Evolutionary conservation across 257 asterid genomes (phyloP).

Genomic region (Petrea volubilis): DNA sequence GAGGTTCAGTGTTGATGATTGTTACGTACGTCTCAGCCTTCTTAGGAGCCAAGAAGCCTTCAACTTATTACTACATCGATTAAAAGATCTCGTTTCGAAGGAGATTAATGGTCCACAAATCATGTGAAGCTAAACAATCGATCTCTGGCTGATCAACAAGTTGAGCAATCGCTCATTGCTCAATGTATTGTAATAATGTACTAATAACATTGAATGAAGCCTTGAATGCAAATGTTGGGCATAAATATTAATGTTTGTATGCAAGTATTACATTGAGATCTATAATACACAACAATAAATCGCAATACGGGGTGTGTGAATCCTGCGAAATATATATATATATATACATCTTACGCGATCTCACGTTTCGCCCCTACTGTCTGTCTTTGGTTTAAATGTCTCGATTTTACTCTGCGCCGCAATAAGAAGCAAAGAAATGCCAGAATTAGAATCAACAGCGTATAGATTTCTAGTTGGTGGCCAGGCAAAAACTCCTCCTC

Average conservation of each 20-base stretch:
- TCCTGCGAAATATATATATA: background rate
- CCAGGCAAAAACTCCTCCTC: slow-evolving; percentile 41
- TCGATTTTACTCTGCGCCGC: slow-evolving; percentile 56
- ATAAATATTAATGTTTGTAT: too few species aligned
- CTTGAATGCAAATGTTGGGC: too few species aligned
- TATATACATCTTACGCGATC: slow-evolving; percentile 31
- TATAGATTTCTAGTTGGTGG: slow-evolving; percentile 38
- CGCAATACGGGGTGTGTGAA: background rate
- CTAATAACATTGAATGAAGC: too few species aligned
- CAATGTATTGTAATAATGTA: background rate
- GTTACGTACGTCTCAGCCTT: slow-evolving; percentile 41
- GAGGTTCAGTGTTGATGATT: slow-evolving; percentile 8
- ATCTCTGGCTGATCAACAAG: too few species aligned
- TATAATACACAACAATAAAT: background rate
- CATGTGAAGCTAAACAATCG: slow-evolving; percentile 6
- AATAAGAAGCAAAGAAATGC: slow-evolving; percentile 62
- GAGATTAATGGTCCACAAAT: slow-evolving; percentile 7
- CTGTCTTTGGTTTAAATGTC: slow-evolving; percentile 47
- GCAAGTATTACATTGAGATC: too few species aligned
- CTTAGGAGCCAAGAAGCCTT: slow-evolving; percentile 34
- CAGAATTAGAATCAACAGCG: slow-evolving; percentile 45
- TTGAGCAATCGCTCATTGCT: background rate
- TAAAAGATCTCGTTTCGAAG: slow-evolving; percentile 15
- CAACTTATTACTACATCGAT: slow-evolving; percentile 18
- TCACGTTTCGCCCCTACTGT: slow-evolving; percentile 36